phyloP scores from a whole-genome alignment of 140 eudicot genomes.

The Cichorium intybus region DNA sequence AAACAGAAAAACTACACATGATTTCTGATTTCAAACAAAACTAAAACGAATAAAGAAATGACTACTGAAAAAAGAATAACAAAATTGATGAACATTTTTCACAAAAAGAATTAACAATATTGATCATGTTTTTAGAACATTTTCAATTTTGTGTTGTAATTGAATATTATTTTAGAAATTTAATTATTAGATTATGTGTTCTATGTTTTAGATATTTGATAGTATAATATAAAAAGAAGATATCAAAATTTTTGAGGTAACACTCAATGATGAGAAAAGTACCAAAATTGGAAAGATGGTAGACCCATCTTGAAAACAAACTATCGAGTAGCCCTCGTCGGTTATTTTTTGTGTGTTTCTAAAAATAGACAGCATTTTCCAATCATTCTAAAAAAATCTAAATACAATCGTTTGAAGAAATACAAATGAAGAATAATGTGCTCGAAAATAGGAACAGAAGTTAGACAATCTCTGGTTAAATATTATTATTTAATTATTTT shows the following conservation, averaged over 20 bases:
- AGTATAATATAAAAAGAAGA: not conserved
- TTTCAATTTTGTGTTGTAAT: not conserved
- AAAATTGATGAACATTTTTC: too few relatives aligned
- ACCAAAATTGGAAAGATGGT: constrained; percentile 17
- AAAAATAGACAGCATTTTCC: constrained; percentile 3
- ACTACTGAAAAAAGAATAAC: not conserved
- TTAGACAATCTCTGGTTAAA: too few relatives aligned
- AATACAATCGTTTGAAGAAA: not conserved
- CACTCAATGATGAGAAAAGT: constrained; percentile 13
- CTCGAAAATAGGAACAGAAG: not conserved
- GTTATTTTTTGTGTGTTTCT: constrained; percentile 4
- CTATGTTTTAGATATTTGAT: not conserved
- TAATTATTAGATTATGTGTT: not conserved
- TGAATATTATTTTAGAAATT: too few relatives aligned
- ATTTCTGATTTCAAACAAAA: not conserved
- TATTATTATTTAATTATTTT: too few relatives aligned
- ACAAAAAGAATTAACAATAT: too few relatives aligned
- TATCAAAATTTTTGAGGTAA: not conserved
- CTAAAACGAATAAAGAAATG: not conserved
- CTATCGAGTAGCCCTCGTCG: not conserved
- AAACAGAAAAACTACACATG: too few relatives aligned
- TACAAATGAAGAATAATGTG: not conserved
- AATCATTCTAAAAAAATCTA: not conserved
- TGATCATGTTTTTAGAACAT: not conserved
- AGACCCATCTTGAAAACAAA: constrained; percentile 19